Evolutionary conservation across 2,329 filamentous ascomycete species (phyloP).

Genomic region (Fusarium temperatum): DNA sequence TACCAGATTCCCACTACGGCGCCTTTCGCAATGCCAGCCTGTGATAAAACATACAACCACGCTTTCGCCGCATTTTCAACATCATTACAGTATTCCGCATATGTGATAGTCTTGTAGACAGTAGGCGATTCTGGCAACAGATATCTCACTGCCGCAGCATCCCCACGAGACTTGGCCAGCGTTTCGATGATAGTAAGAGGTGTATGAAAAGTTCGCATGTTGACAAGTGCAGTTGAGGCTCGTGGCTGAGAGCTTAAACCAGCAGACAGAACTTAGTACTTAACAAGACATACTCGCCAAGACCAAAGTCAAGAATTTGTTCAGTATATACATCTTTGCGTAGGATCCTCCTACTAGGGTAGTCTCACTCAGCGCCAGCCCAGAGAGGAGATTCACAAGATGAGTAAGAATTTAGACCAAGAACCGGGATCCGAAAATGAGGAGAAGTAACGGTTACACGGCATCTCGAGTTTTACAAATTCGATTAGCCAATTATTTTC

Average conservation of each 20-base stretch:
- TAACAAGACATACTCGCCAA: fast-evolving
- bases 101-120: not conserved
- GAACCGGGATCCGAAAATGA: not conserved
- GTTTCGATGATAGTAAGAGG: not conserved
- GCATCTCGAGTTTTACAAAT: not conserved
- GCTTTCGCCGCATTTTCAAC: not conserved
- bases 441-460: not conserved
- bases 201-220: slow-evolving; percentile 1
- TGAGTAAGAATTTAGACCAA: not conserved
- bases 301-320: fast-evolving
- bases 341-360: not conserved
- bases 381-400: not conserved
- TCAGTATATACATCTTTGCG: not conserved
- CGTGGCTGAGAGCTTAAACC: too few species aligned
- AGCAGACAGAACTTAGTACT: too few species aligned
- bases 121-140: fast-evolving
- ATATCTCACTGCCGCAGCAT: not conserved
- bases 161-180: not conserved
- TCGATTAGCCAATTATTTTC: not conserved
- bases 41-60: not conserved
- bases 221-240: too few species aligned
- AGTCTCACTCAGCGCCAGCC: not conserved
- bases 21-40: not conserved
- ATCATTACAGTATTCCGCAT: not conserved
- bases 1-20: slow-evolving; percentile 10